Evolutionary conservation across 495 filamentous ascomycete genomes (phyloP).

Genomic region (Sabuloglossum arenarium): DNA sequence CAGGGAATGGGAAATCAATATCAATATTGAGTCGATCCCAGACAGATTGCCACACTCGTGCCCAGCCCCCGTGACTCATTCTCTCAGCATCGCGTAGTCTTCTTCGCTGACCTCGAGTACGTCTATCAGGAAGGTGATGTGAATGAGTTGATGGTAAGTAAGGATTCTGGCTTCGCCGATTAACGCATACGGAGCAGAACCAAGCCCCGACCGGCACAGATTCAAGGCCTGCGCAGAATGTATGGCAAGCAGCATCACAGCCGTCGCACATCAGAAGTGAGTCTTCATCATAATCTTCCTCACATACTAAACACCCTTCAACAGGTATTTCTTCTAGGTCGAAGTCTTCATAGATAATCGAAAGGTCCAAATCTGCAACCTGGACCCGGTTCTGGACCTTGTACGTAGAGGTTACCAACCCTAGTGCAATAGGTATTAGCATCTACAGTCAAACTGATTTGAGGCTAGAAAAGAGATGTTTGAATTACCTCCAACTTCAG

Average conservation of each 20-base stretch:
- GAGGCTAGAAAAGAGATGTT: constrained; percentile 8
- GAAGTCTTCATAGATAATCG: constrained; percentile 53
- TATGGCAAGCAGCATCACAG: constrained; percentile 70
- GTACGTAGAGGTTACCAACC: constrained; percentile 56
- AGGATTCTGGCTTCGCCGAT: constrained; percentile 19
- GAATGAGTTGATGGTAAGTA: constrained; percentile 2
- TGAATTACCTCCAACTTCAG: constrained; percentile 49
- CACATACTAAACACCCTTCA: constrained; percentile 62
- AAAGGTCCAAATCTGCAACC: constrained; percentile 68
- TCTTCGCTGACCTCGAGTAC: constrained; percentile 25
- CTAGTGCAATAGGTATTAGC: constrained; percentile 22
- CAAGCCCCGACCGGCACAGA: constrained; percentile 49
- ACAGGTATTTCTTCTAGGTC: neutral
- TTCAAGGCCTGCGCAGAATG: constrained; percentile 66
- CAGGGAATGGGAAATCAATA: constrained; percentile 75
- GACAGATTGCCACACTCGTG: constrained; percentile 47
- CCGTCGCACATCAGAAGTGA: constrained; percentile 68
- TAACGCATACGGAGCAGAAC: constrained; percentile 66
- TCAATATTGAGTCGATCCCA: constrained; percentile 52
- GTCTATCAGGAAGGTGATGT: constrained; percentile 23
- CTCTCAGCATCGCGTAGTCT: neutral
- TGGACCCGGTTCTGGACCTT: constrained; percentile 76
- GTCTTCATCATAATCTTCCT: constrained; percentile 51
- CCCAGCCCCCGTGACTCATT: constrained; percentile 24
- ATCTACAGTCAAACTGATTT: neutral